Conservation (phyloP, 106 monocot genomes). For the Cymbidium sinense region DNA sequence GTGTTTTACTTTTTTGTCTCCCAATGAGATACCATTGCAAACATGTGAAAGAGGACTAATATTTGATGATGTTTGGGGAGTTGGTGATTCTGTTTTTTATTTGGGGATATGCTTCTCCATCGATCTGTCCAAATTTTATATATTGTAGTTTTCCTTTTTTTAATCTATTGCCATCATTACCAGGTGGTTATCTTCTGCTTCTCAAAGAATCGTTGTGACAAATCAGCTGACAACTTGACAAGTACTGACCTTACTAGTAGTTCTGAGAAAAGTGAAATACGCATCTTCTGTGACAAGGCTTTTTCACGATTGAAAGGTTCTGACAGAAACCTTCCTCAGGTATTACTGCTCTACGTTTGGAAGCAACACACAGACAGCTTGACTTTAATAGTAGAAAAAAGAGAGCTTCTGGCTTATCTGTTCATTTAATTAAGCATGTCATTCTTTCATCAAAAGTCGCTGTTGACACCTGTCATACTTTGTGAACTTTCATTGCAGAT, state of each 20-base stretch:
- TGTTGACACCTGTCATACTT: background rate
- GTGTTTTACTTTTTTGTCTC: background rate
- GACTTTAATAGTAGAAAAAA: background rate
- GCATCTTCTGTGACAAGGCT: constrained; percentile 86
- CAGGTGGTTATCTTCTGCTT: constrained; percentile 98
- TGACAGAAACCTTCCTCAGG: constrained; percentile 95
- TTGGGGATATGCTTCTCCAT: background rate
- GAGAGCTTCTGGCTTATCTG: background rate
- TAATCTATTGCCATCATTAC: background rate
- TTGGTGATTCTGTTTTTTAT: no score
- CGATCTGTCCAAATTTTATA: background rate
- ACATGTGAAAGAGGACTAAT: background rate
- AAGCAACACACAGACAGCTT: background rate
- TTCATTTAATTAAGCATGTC: background rate
- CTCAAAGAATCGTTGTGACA: constrained; percentile 91
- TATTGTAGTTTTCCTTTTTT: background rate
- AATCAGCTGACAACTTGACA: constrained; percentile 63
- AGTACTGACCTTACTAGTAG: constrained; percentile 75
- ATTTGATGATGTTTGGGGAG: background rate
- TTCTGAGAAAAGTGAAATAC: constrained; percentile 91
- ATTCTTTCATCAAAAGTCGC: background rate
- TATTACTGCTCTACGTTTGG: constrained; percentile 7
- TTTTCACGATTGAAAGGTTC: constrained; percentile 95
- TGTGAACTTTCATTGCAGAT: constrained; percentile 37
- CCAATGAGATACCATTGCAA: background rate